phyloP scores from a whole-genome alignment of 139 green algal genomes.

The Pseudopediastrum boryanum region DNA sequence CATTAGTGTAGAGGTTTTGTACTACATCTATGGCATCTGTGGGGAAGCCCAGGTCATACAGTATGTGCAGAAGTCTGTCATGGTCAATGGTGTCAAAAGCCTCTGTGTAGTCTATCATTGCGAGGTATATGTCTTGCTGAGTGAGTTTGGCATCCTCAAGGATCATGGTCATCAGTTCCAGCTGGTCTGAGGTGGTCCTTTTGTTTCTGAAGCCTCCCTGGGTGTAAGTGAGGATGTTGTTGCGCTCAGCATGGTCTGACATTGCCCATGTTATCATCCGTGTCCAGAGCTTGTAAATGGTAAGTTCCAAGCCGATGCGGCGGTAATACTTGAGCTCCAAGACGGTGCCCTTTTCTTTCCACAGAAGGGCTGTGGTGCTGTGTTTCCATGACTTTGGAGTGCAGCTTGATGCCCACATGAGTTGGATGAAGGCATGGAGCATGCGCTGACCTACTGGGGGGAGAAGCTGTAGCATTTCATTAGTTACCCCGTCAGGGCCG shows the following conservation, averaged over 20 bases:
- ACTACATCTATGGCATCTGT: slow-evolving; percentile 40
- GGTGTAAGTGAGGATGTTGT: slow-evolving; percentile 24
- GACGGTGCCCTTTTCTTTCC: slow-evolving; percentile 38
- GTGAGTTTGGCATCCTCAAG: slow-evolving; percentile 38
- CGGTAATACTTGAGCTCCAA: slow-evolving; percentile 37
- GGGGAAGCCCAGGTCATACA: slow-evolving; percentile 49
- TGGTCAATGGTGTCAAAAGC: slow-evolving; percentile 55
- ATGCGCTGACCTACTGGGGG: slow-evolving; percentile 3
- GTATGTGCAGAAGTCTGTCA: slow-evolving; percentile 43
- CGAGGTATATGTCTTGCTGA: slow-evolving; percentile 20
- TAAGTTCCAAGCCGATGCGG: slow-evolving; percentile 33
- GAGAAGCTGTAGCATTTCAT: slow-evolving; percentile 42
- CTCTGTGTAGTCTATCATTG: slow-evolving; percentile 43
- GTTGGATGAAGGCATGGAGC: slow-evolving; percentile 32
- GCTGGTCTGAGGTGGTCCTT: slow-evolving; percentile 7
- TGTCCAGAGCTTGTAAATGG: slow-evolving; percentile 56
- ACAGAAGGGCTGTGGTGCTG: slow-evolving; percentile 43
- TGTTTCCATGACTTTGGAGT: slow-evolving; percentile 42
- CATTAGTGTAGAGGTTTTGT: slow-evolving; percentile 43
- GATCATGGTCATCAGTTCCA: slow-evolving; percentile 29
- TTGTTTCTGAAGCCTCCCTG: slow-evolving; percentile 49
- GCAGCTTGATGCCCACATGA: slow-evolving; percentile 42
- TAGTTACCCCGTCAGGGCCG: slow-evolving; percentile 40
- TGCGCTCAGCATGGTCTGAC: slow-evolving; percentile 10
- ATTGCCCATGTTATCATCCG: slow-evolving; percentile 27